Base-by-base conservation (phyloP, 2,329 filamentous ascomycete species). In the Aspergillus sp. region DNA sequence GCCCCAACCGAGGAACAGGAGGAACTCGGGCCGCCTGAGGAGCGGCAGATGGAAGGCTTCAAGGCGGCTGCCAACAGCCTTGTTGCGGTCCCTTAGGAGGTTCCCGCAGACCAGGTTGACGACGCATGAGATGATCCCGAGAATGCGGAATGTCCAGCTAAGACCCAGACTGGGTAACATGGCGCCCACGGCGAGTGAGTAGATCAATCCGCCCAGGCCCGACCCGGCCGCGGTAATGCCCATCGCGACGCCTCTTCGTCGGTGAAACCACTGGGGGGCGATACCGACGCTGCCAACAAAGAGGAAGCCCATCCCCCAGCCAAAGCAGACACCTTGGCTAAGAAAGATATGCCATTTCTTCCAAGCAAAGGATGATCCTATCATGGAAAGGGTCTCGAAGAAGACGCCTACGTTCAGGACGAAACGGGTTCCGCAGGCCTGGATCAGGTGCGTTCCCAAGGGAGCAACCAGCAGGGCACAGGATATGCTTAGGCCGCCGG, bases 251-350 rank as follows among this genome's bases (percentile, higher is more conserved):
- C 68, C 71, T 2, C 75, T 60, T 11, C 63, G 63, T 3, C 66
- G 69, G 4, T 64, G 66, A 44, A 81, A 81, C 75, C 75, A 80
- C 39, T 79, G 75, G 3, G 76, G 67, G 0, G 69, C 60, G 28
- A 79, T 71, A 1, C 60, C 57, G 25, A 77, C 70, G 14, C 61
- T 66, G 5, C 67, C 72, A 3, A 75, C 72, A 44, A 76, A 78
- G 2, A 76, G 55, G 39, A 78, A 77, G 0, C 75, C 75, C 68
- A 78, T 75, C 0, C 75, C 75, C 48, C 68, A 67, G 11, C 75
- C 75, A 44, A 78, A 78, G 43, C 72, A 76, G 7, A 78, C 57
- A 2, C 75, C 75, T 42, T 79, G 75, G 25, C 62, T 66, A 1
- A 78, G 63, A 40, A 76, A 75, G 6, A 79, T 60, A 15, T 78